Evolutionary conservation across 2,329 filamentous ascomycete species (phyloP).

Genomic region (Stachybotrys elegans): DNA sequence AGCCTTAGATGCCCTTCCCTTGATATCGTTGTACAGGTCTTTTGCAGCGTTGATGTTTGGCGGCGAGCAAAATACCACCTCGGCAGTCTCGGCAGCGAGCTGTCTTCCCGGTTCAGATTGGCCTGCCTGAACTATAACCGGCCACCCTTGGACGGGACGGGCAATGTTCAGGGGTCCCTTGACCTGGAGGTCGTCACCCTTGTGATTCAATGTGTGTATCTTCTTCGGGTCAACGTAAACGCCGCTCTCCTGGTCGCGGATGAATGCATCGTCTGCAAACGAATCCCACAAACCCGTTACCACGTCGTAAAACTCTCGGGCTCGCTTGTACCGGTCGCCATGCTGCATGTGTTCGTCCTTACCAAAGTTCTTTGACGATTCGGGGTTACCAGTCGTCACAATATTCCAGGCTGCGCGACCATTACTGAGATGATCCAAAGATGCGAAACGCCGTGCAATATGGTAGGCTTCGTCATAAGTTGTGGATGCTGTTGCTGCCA

Average conservation of each 20-base stretch:
- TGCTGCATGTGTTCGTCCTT: conserved; percentile 45
- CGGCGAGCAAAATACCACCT: conserved; percentile 47
- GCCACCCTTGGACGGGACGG: conserved; percentile 48
- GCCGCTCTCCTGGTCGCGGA: conserved; percentile 40
- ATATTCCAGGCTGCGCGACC: conserved; percentile 51
- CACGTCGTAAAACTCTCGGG: conserved; percentile 47
- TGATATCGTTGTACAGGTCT: conserved; percentile 46
- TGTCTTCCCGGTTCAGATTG: conserved; percentile 47
- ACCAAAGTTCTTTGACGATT: conserved; percentile 47
- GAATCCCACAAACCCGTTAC: conserved; percentile 49
- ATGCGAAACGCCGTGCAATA: conserved; percentile 47
- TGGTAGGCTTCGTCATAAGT: conserved; percentile 52
- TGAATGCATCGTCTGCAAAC: conserved; percentile 51
- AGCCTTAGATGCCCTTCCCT: conserved; percentile 36
- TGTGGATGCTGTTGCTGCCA: conserved; percentile 48
- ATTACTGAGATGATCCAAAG: conserved; percentile 45
- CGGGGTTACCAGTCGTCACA: conserved; percentile 47
- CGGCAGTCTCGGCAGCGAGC: conserved; percentile 47
- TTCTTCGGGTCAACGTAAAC: conserved; percentile 45
- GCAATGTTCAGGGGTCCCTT: conserved; percentile 43
- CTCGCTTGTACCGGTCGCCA: conserved; percentile 43
- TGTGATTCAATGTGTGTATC: conserved; percentile 47
- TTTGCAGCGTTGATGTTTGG: conserved; percentile 39
- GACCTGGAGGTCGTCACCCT: conserved; percentile 27
- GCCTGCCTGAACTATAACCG: conserved; percentile 50